Base-by-base conservation (phyloP, 2,329 filamentous ascomycete species). In the Talaromyces funiculosus region DNA sequence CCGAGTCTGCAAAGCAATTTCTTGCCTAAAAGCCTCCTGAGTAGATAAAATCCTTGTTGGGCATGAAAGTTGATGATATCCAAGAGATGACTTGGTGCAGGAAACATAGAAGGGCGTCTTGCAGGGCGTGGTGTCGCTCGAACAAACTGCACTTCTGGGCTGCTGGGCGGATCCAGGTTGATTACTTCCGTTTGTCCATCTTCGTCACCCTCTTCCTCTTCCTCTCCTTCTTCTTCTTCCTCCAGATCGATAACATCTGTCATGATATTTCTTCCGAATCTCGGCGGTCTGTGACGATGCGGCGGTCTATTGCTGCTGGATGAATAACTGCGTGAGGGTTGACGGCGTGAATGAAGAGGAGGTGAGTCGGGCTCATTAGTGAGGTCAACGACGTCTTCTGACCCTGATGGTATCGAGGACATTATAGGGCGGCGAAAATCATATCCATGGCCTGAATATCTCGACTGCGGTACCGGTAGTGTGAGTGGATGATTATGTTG, bases 401-500 rank as follows among this genome's bases (percentile, higher is more conserved):
- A 62, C 12, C 66, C 67, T 22, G 66, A 57, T 18, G 66, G 57
- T n/a, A 69, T 73, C 2, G 72, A 74, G 3, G 72, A 76, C 72
- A 77, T 75, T 16, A 76, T 71, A 1, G 84, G 84, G 62, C 81
- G 75, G 61, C 83, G 75, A 63, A 77, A 82, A 64, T 86, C 84
- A 47, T 78, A 73, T 3, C 83, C 82, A 72, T 84, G 81, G n/a
- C 82, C 80, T 14, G 75, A 69, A 64, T 72, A 81, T 63, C 77
- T 73, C 62, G 68, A 66, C 45, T 67, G 68, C 64, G 72, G 63
- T 66, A 68, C 47, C 65, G 67, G 67, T 53, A 62, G 72, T 53
- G 63, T 64, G 60, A 64, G 67, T 57, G 61, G 69, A 59, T 59
- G 60, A 20, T 57, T 35, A 56, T 62, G 47, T 12, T 45, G 47